Conservation (phyloP, 2,329 filamentous ascomycete genomes). For the Trichoderma lentiforme region DNA sequence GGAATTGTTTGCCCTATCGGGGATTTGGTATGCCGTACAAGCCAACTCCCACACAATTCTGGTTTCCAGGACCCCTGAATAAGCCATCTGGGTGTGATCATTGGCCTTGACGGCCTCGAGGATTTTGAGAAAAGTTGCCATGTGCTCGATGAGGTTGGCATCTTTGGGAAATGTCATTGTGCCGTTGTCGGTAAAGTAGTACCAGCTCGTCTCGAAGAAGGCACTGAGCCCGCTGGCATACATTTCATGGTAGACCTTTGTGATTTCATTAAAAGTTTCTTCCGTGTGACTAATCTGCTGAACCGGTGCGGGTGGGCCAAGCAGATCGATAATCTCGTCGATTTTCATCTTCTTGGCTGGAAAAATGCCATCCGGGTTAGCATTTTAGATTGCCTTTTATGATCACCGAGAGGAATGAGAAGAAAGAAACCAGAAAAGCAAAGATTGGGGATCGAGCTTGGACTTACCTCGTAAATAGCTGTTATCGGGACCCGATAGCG, state of each 20-base stretch:
- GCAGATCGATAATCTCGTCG: constrained; percentile 64
- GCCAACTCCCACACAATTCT: constrained; percentile 60
- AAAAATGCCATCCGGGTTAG: constrained; percentile 26
- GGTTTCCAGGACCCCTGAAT: constrained; percentile 54
- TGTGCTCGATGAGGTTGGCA: constrained; percentile 59
- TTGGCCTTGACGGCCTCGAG: constrained; percentile 48
- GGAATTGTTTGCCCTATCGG: constrained; percentile 34
- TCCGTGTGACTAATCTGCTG: constrained; percentile 51
- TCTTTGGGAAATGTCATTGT: constrained; percentile 49
- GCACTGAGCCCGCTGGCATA: constrained; percentile 72
- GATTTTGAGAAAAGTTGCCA: constrained; percentile 61
- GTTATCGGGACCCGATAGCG: constrained; percentile 26
- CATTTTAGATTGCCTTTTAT: neutral
- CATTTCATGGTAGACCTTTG: constrained; percentile 68
- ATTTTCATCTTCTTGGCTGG: constrained; percentile 59
- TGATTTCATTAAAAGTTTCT: constrained; percentile 61
- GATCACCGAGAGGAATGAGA: neutral
- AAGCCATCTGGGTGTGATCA: constrained; percentile 50
- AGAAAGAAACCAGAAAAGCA: neutral
- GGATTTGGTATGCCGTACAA: constrained; percentile 43
- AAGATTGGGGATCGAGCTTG: constrained; percentile 26
- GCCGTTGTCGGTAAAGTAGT: constrained; percentile 50
- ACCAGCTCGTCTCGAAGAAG: constrained; percentile 84
- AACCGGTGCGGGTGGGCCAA: constrained; percentile 58
- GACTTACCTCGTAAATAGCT: constrained; percentile 49